A percentile compares a stretch with the other conserved stretches of the same genome.
phyloP scores from a whole-genome alignment of 768 basidiomycete genomes.

The Kwoniella shandongensis region DNA sequence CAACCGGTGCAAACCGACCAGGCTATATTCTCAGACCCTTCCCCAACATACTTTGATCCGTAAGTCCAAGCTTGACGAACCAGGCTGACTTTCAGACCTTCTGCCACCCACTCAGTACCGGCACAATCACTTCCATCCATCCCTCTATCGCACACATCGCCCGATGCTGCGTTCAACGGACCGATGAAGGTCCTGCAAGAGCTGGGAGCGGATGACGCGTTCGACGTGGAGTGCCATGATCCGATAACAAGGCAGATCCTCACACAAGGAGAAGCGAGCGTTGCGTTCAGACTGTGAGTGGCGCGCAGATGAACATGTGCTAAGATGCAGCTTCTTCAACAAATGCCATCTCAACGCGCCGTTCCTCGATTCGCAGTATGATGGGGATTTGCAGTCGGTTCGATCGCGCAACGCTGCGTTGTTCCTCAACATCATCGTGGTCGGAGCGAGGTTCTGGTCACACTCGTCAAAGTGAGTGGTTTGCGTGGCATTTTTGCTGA shows the following conservation, averaged over 20 bases:
- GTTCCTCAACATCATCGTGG: conserved; percentile 16
- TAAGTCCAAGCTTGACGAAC: background rate
- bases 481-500: background rate
- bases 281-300: conserved; percentile 14
- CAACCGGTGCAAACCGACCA: too few species aligned
- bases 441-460: conserved; percentile 21
- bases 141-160: background rate
- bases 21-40: background rate
- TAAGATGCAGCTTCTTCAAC: conserved; percentile 18
- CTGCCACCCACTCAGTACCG: background rate
- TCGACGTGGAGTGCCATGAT: conserved; percentile 16
- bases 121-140: background rate
- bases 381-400: conserved; percentile 5
- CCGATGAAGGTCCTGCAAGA: conserved; percentile 12
- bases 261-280: conserved; percentile 15
- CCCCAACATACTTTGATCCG: background rate
- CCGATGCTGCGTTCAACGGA: conserved; percentile 9
- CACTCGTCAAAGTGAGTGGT: conserved; percentile 15
- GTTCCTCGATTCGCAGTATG: conserved; percentile 13
- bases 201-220: conserved; percentile 6
- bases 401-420: conserved; percentile 8
- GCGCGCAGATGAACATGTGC: background rate
- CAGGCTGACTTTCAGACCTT: background rate
- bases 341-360: conserved; percentile 23
- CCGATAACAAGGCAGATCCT: conserved; percentile 13